phyloP scores from a whole-genome alignment of 805 yeast genomes.

The Komagataella populi region DNA sequence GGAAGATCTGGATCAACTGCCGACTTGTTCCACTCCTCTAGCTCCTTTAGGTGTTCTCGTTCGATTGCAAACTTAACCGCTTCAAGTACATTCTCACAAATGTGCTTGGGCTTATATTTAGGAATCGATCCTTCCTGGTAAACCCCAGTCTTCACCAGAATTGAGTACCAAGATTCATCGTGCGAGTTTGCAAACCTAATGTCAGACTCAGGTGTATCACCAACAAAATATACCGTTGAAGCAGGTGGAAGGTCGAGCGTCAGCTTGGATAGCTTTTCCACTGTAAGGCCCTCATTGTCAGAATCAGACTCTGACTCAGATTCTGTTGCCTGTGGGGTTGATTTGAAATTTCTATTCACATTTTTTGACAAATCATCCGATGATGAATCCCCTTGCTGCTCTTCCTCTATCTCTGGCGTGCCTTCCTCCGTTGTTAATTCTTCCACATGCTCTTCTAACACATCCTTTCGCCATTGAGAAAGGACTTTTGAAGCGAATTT shows the following conservation, averaged over 20 bases:
- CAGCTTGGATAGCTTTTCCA: slow-evolving; percentile 28
- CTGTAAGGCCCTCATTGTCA: slow-evolving; percentile 28
- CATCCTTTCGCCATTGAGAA: slow-evolving; percentile 65
- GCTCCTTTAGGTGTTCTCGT: slow-evolving; percentile 61
- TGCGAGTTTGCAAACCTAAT: slow-evolving; percentile 80
- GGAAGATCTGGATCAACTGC: slow-evolving; percentile 12
- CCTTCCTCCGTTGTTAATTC: slow-evolving; percentile 15
- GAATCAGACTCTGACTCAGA: slow-evolving; percentile 14
- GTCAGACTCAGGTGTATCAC: slow-evolving; percentile 85
- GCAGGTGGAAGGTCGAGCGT: slow-evolving; percentile 63
- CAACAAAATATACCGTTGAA: slow-evolving; percentile 77
- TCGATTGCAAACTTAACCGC: slow-evolving; percentile 78
- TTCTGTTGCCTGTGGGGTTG: slow-evolving; percentile 12
- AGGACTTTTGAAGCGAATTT: slow-evolving; percentile 71
- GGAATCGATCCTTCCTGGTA: slow-evolving; percentile 72
- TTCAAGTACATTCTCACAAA: slow-evolving; percentile 61
- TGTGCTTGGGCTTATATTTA: slow-evolving; percentile 64
- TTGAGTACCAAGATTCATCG: slow-evolving; percentile 75
- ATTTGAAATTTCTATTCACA: not conserved
- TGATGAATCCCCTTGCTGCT: slow-evolving; percentile 4
- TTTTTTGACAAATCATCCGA: not conserved
- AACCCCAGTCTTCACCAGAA: slow-evolving; percentile 78
- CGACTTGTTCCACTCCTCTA: slow-evolving; percentile 54
- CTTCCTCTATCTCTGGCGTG: slow-evolving; percentile 8
- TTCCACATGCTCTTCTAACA: slow-evolving; percentile 60